Evolutionary conservation across 257 asterid genomes (phyloP), one percentile per base, ranked within the genome.

Genomic region (Penstemon eatonii): DNA sequence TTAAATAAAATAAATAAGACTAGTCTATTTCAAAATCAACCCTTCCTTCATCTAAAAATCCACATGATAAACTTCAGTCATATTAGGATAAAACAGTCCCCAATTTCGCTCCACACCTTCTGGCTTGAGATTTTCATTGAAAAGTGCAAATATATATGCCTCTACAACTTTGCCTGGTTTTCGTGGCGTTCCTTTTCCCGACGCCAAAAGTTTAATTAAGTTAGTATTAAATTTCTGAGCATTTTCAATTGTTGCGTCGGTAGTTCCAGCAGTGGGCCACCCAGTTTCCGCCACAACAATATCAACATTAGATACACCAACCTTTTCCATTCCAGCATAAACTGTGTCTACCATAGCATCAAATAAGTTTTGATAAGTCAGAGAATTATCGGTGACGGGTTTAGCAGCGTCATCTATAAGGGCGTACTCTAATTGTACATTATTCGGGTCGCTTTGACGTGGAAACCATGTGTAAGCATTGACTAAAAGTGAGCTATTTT

Each of bases 271-370:
- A 0, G 77, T 76, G 4, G 89, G 89, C 89, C 89, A 84, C 5
- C 89, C 89, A 0, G 89, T 84, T 59, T 84, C 89, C 0, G 86
- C 7, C 53, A 82, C 81, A 2, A 82, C 47, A 2, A 83, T 18
- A 38, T 71, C 76, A 0, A 78, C 55, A 0, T 25, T 49, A 0
- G 69, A 1, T 0, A 51, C 82, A 0, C 80, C 84, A 1, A 25
- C 76, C 69, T 78, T 82, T 37, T 78, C 90, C 9, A 85, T 45
- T 4, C 87, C 87, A 5, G 79, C 72, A 8, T 85, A 76, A 3
- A 60, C 61, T 0, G 86, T 56, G 36, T 85, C 90, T 5, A 73
- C 67, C 78, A 80, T 82, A 3, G 87, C 78, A 13, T 75, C 80
- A 12, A 85, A 80, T 3, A 85, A 18, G 64, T 80, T 84, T 0